Base-by-base conservation (phyloP, 768 basidiomycete species). In the Tephrocybe rancida region DNA sequence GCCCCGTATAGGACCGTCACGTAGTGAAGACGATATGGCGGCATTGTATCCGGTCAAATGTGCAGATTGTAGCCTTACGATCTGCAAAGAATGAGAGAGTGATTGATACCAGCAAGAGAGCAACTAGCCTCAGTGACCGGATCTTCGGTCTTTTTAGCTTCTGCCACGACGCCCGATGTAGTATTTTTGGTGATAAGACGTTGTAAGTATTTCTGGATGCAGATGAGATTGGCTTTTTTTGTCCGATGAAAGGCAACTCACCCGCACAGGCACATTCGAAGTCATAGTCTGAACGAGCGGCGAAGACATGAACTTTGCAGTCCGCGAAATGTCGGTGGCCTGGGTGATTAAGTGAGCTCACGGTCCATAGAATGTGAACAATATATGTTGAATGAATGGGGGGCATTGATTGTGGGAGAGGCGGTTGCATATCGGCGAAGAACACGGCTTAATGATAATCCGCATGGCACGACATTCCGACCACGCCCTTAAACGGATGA, bases 11-110 rank as follows among this genome's bases (percentile, higher is more conserved):
- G 89, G 88, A 1, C 88, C 88, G 34, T 87, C 81, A 29, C 88
- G 80, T 22, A 91, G 72, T 3, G 84, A 88, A 4, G 88, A 90
- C 0, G 88, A 88, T n/a, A 91, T 70, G 0, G 89, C 89, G 19
- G 82, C 78, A 58, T 91, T 89, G 65, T 83, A 91, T 3, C 89
- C 82, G 0, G 85, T 81, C 5, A 91, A 76, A 62, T 89, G 85
- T 1, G 89, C 89, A 0, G 87, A 87, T 69, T 91, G 89, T 11
- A 89, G 71, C n/a, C 88, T 80, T 0, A 90, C 84, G 50, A 91
- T 85, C 83, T 88, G 55, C 25, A 39, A 44, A 51, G 47, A 25
- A n/a, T 43, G 19, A 41, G 21, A 29, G 4, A 35, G 10, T 21
- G 14, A 27, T 47, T 21, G 6, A 18, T 14, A 18, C 11, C 21